Evolutionary conservation across 2,329 filamentous ascomycete genomes (phyloP).

Genomic region (Aspergillus fumigatus): DNA sequence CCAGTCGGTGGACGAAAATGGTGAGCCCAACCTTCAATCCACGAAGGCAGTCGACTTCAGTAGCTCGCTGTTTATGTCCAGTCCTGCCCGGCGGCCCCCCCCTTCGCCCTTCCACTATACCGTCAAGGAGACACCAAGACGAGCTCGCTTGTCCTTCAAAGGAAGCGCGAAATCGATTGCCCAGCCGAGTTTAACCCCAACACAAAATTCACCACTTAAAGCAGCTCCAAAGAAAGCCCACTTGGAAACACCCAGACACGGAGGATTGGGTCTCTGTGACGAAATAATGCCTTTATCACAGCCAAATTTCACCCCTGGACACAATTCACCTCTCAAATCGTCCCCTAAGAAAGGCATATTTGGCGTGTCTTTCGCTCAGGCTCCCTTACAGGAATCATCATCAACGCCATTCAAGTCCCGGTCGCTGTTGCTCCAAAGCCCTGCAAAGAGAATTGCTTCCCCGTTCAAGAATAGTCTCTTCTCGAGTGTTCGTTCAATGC

Average conservation of each 20-base stretch:
- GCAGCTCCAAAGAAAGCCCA: constrained; percentile 39
- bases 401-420: constrained; percentile 33
- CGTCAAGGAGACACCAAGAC: constrained; percentile 39
- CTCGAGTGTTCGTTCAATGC: constrained; percentile 4
- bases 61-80: constrained; percentile 36
- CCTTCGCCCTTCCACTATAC: constrained; percentile 42
- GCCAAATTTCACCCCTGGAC: constrained; percentile 14
- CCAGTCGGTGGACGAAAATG: constrained; percentile 29
- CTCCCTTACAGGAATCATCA: constrained; percentile 27
- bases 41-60: constrained; percentile 28
- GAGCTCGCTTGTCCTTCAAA: constrained; percentile 24
- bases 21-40: constrained; percentile 24
- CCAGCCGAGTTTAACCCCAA: constrained; percentile 26
- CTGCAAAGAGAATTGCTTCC: constrained; percentile 40
- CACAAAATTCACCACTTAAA: constrained; percentile 37
- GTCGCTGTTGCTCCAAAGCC: constrained; percentile 35
- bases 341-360: constrained; percentile 26
- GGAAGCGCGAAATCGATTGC: constrained; percentile 16
- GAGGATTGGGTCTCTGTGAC: constrained; percentile 7
- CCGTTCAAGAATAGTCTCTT: constrained; percentile 33
- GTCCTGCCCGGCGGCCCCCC: constrained; percentile 43
- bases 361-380: constrained; percentile 33
- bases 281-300: constrained; percentile 8
- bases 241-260: constrained; percentile 14
- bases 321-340: constrained; percentile 18